Base-by-base conservation (phyloP, 179 eudicot genomes). In the Carnegiea gigantea region DNA sequence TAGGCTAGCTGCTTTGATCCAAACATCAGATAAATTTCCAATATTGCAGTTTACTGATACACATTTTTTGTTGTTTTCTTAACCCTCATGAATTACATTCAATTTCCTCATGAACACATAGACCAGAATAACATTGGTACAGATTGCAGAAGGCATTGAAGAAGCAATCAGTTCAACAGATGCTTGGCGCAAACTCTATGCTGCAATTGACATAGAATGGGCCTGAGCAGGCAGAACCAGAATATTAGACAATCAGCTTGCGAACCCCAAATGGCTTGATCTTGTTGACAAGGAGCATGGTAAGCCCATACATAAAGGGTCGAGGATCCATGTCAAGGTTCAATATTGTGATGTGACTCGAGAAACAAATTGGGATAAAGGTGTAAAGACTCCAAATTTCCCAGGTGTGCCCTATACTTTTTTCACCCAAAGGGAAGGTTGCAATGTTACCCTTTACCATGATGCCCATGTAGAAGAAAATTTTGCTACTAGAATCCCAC, bases 171-270 rank as follows among this genome's bases (percentile, higher is more conserved):
- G 6, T 53, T 74, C 20, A 33, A 85, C 88, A 8, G 81, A 57
- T 20, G 62, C 14, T 78, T 0, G 80, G 79, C 12, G 82, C 48
- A 12, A 46, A 48, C 75, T 90, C 15, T 92, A 92, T 67, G 92
- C 91, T 36, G 86, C 95, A 0, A 83, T 92, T 8, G 93, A 92
- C 72, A 72, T 92, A 20, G 95, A 82, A 40, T 87, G 86, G 70
- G 92, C 92, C 3, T 81, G 91, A 59, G 90, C 89, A 7, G 92
- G 93, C 43, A 74, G 91, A 44, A 92, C 93, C 46, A 85, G 91
- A 59, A 76, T 87, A 48, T 24, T 92, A n/a, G 87, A 83, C 40
- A 64, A 83, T 4, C 85, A 71, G 40, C 43, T 59, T 60, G 68
- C 86, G 0, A 92, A 88, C 77, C 95, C 95, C 12, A 82, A 87